phyloP scores from a whole-genome alignment of 257 asterid species.

The Verbena officinalis region DNA sequence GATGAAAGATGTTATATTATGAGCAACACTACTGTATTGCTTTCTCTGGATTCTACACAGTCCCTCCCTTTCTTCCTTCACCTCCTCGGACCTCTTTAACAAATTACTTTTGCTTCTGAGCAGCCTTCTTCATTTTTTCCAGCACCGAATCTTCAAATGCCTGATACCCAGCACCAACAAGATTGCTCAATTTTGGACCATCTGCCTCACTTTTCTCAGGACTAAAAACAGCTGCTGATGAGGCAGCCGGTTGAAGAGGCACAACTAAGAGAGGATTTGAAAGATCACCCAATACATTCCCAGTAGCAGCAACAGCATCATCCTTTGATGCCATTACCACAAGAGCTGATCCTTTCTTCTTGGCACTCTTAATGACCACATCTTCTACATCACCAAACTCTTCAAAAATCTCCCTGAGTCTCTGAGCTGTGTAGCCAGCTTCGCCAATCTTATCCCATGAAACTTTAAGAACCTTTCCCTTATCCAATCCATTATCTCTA shows the following conservation, averaged over 20 bases:
- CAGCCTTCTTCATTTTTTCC: slow-evolving; percentile 71
- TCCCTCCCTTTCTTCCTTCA: neutral
- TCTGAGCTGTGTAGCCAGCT: slow-evolving; percentile 66
- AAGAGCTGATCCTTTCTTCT: slow-evolving; percentile 87
- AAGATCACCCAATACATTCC: slow-evolving; percentile 68
- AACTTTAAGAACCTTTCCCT: slow-evolving; percentile 78
- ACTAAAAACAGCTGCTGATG: slow-evolving; percentile 42
- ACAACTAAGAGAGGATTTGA: slow-evolving; percentile 79
- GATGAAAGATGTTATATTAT: too few relatives aligned
- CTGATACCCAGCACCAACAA: slow-evolving; percentile 74
- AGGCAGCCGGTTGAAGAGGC: slow-evolving; percentile 64
- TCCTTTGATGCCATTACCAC: slow-evolving; percentile 83
- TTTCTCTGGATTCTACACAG: neutral
- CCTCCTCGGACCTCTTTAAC: slow-evolving; percentile 18
- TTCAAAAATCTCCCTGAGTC: slow-evolving; percentile 62
- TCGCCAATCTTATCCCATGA: slow-evolving; percentile 86
- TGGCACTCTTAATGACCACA: slow-evolving; percentile 72
- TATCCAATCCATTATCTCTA: slow-evolving; percentile 51
- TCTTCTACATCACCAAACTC: slow-evolving; percentile 82
- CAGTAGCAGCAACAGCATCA: slow-evolving; percentile 64
- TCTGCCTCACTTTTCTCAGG: slow-evolving; percentile 45
- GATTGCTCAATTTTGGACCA: slow-evolving; percentile 49
- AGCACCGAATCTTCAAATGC: slow-evolving; percentile 73
- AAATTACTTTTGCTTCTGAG: slow-evolving; percentile 37
- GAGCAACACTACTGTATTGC: neutral